phyloP scores from a whole-genome alignment of 208 protist species.

The Leptomonas seymouri region DNA sequence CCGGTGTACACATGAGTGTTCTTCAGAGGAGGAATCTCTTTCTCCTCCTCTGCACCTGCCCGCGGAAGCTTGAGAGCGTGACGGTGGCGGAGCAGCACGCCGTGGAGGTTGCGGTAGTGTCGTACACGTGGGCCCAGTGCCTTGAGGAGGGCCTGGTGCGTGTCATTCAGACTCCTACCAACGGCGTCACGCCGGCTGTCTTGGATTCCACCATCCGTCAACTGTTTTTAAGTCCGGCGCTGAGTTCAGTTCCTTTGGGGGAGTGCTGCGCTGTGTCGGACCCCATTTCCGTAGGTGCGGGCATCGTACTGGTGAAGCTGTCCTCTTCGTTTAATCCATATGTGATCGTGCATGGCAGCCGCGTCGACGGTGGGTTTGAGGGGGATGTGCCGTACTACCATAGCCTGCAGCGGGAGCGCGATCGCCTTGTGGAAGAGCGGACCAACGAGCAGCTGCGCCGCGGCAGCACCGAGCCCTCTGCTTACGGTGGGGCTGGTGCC shows the following conservation, averaged over 20 bases:
- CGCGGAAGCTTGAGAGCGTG: constrained; percentile 17
- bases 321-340: constrained; percentile 56
- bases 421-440: constrained; percentile 33
- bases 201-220: constrained; percentile 26
- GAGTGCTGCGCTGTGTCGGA: constrained; percentile 15
- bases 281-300: not conserved
- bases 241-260: not conserved
- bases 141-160: constrained; percentile 23
- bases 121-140: constrained; percentile 12
- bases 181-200: not conserved
- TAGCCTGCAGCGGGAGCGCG: constrained; percentile 46
- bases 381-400: constrained; percentile 40
- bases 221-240: constrained; percentile 32
- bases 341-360: constrained; percentile 71
- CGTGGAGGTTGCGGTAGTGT: constrained; percentile 11
- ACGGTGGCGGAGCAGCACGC: constrained; percentile 25
- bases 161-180: constrained; percentile 8
- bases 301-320: constrained; percentile 18
- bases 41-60: constrained; percentile 15
- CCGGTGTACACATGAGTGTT: constrained; percentile 64
- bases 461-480: not conserved
- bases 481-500: constrained; percentile 8
- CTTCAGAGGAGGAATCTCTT: constrained; percentile 40
- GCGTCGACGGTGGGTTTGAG: constrained; percentile 55
- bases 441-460: constrained; percentile 30